A percentile compares a stretch with the other conserved stretches of the same genome.
These are phyloP conservation scores for Puccinia coronata DNA, from an alignment of 1,284 basidiomycete genomes.

Conservation along the genomic window DNA sequence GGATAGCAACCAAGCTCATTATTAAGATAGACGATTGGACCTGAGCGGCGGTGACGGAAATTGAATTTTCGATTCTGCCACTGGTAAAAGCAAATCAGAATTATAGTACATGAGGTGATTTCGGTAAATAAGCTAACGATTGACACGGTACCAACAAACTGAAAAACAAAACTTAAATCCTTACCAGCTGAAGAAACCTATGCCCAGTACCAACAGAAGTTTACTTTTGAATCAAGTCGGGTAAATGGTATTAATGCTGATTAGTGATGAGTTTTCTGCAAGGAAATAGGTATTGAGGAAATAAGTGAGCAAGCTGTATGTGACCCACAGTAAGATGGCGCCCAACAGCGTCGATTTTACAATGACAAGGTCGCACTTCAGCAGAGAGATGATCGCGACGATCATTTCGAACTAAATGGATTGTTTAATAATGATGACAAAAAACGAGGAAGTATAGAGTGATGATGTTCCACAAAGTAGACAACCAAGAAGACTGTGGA, in stretches of 20 bases:
- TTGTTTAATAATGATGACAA: neutral
- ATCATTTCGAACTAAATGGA: constrained; percentile 67
- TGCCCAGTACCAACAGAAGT: constrained; percentile 57
- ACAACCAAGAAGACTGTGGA: too few relatives aligned
- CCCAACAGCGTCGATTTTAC: constrained; percentile 55
- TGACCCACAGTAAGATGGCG: constrained; percentile 32
- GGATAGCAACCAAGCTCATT: constrained; percentile 66
- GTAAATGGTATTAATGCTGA: too few relatives aligned
- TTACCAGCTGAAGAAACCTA: constrained; percentile 61
- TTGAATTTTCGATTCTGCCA: constrained; percentile 69
- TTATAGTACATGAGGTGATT: too few relatives aligned
- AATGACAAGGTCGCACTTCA: constrained; percentile 58
- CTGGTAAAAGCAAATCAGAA: constrained; percentile 65
- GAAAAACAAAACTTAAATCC: neutral
- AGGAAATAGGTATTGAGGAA: neutral
- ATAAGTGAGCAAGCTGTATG: too few relatives aligned
- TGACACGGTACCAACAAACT: neutral
- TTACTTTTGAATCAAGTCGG: too few relatives aligned
- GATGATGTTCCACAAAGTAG: constrained; percentile 19
- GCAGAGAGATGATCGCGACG: constrained; percentile 62
- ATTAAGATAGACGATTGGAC: constrained; percentile 64
- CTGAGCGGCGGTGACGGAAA: constrained; percentile 75
- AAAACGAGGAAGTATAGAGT: neutral
- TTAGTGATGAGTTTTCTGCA: too few relatives aligned
- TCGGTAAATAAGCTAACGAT: neutral